Conservation (phyloP, 2,329 filamentous ascomycete species). For the Neofusicoccum ribis region DNA sequence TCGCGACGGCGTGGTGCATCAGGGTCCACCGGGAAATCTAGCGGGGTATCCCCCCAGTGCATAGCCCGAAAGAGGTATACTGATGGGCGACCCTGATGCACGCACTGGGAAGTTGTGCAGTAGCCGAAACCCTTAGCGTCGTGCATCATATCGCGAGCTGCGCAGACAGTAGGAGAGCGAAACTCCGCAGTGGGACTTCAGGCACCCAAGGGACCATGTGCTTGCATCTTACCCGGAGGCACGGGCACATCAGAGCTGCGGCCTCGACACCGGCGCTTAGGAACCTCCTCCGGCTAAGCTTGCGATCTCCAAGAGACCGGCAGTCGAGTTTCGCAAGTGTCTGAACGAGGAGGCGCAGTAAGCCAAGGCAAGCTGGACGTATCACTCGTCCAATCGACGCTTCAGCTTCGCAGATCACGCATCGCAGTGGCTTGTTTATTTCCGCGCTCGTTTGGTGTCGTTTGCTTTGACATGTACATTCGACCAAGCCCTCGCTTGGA, state of each 20-base stretch:
- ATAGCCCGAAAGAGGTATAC: conserved; percentile 8
- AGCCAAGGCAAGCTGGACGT: neutral
- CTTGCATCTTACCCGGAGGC: neutral
- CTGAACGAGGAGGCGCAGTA: conserved; percentile 5
- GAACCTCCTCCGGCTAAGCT: neutral
- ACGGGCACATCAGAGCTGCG: neutral
- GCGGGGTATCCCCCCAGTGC: neutral
- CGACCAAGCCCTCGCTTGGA: neutral
- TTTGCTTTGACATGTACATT: conserved; percentile 14
- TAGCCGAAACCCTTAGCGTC: conserved; percentile 9
- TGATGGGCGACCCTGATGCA: conserved; percentile 11
- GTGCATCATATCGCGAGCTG: conserved; percentile 9
- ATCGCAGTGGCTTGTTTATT: conserved; percentile 4
- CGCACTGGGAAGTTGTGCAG: conserved; percentile 9
- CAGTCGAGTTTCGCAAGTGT: conserved; percentile 15
- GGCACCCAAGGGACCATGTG: neutral
- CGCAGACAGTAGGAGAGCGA: conserved; percentile 3
- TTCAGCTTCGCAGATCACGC: conserved; percentile 1
- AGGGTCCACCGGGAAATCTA: neutral
- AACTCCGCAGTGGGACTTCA: conserved; percentile 11
- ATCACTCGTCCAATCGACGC: conserved; percentile 10
- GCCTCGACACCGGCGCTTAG: neutral
- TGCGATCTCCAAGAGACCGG: neutral
- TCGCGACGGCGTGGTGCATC: neutral
- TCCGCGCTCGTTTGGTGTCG: neutral